Evolutionary conservation across 1,139 yeast species (phyloP).

Genomic region (Blastobotrys buckinghamii): DNA sequence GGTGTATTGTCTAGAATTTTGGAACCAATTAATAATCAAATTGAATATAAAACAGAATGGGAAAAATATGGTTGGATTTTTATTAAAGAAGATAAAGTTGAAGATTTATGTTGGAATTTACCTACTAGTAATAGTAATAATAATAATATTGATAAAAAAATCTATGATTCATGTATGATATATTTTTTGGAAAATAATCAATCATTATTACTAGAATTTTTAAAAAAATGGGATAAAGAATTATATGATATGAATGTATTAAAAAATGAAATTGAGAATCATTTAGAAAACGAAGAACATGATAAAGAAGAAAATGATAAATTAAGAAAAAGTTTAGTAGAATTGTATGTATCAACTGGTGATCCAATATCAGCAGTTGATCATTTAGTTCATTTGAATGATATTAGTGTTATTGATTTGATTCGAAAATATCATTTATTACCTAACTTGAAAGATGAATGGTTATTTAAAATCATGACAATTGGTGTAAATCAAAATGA

Average conservation of each 20-base stretch:
- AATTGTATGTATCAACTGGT: conserved; percentile 49
- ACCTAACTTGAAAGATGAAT: conserved; percentile 39
- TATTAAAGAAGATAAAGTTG: conserved; percentile 44
- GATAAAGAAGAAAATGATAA: conserved; percentile 23
- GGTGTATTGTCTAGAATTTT: conserved; percentile 41
- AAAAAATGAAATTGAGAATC: conserved; percentile 45
- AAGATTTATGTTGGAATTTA: conserved; percentile 45
- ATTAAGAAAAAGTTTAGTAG: conserved; percentile 49
- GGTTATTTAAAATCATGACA: conserved; percentile 49
- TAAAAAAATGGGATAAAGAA: conserved; percentile 54
- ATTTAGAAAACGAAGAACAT: conserved; percentile 28
- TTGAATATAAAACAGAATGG: conserved; percentile 46
- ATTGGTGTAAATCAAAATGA: conserved; percentile 40
- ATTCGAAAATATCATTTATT: conserved; percentile 59
- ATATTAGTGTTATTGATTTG: conserved; percentile 50
- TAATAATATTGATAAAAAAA: conserved; percentile 32
- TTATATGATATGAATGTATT: conserved; percentile 47
- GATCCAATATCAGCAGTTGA: conserved; percentile 59
- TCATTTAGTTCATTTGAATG: conserved; percentile 53
- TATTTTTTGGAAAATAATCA: conserved; percentile 42
- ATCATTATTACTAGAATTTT: conserved; percentile 36
- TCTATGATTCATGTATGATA: conserved; percentile 50
- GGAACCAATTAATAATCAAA: conserved; percentile 18
- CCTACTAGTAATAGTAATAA: conserved; percentile 39
- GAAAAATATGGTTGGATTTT: conserved; percentile 55